Evolutionary conservation across 2,329 filamentous ascomycete genomes (phyloP).

Genomic region (Periconia sp.): DNA sequence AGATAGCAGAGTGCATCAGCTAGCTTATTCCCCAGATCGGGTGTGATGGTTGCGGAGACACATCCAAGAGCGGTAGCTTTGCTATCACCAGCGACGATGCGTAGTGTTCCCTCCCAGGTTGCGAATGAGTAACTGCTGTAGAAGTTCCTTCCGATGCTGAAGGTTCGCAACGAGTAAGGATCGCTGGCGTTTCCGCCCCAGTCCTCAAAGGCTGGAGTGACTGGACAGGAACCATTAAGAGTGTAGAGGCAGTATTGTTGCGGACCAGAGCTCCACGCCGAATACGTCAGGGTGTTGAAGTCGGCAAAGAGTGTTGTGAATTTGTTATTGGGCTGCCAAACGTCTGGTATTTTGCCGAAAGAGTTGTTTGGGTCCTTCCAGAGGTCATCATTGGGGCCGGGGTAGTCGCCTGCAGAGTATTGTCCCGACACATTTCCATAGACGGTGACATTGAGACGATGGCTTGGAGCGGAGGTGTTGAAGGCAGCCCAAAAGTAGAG

Average conservation of each 20-base stretch:
- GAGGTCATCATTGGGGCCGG: slow-evolving; percentile 61
- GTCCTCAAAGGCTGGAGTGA: slow-evolving; percentile 70
- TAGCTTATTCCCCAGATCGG: slow-evolving; percentile 74
- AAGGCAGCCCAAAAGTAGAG: slow-evolving; percentile 76
- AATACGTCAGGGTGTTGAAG: slow-evolving; percentile 78
- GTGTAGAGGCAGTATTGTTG: slow-evolving; percentile 69
- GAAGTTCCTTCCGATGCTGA: slow-evolving; percentile 77
- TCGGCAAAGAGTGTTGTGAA: slow-evolving; percentile 76
- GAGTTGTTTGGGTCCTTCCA: slow-evolving; percentile 67
- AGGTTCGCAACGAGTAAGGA: slow-evolving; percentile 67
- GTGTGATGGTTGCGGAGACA: slow-evolving; percentile 81
- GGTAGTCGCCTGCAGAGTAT: slow-evolving; percentile 62
- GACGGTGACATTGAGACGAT: slow-evolving; percentile 76
- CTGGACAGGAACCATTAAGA: slow-evolving; percentile 71
- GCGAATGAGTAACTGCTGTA: slow-evolving; percentile 84
- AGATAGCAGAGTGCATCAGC: slow-evolving; percentile 75
- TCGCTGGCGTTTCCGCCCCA: slow-evolving; percentile 59
- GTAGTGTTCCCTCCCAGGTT: slow-evolving; percentile 76
- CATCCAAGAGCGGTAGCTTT: slow-evolving; percentile 73
- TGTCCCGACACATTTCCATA: slow-evolving; percentile 92
- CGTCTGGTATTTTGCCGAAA: slow-evolving; percentile 77
- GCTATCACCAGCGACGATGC: slow-evolving; percentile 76
- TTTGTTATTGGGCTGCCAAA: slow-evolving; percentile 63
- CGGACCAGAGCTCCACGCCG: slow-evolving; percentile 63
- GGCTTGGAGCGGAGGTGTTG: slow-evolving; percentile 63